Conservation (phyloP, 2,329 filamentous ascomycete genomes). For the Fusarium sp. region DNA sequence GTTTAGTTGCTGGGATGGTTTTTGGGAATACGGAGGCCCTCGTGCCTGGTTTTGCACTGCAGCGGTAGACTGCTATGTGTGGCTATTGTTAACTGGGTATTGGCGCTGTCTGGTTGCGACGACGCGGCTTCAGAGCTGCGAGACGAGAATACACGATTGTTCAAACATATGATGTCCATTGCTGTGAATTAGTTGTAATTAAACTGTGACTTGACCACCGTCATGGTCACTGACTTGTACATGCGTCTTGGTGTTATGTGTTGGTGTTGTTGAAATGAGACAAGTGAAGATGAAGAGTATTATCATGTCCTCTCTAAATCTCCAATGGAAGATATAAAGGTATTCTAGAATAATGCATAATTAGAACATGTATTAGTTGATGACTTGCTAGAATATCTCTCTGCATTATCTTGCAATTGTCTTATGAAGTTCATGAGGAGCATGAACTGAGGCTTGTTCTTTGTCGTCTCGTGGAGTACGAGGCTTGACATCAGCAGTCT, state of each 20-base stretch:
- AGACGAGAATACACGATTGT: slow-evolving; percentile 55
- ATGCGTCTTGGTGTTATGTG: no score
- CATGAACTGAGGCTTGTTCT: background rate
- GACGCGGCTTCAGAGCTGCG: slow-evolving; percentile 46
- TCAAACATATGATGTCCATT: slow-evolving; percentile 29
- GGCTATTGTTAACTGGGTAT: slow-evolving; percentile 49
- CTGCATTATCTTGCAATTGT: background rate
- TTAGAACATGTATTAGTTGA: background rate
- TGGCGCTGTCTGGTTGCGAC: slow-evolving; percentile 49
- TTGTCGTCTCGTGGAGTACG: background rate
- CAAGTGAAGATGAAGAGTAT: background rate
- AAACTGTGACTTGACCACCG: background rate
- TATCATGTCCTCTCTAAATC: background rate
- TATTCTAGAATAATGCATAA: background rate
- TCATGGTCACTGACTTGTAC: no score
- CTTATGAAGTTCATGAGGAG: background rate
- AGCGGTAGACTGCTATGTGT: slow-evolving; percentile 46
- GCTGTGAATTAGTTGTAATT: background rate
- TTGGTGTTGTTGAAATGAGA: background rate
- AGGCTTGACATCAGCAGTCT: background rate
- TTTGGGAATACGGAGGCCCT: slow-evolving; percentile 48
- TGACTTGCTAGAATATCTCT: background rate
- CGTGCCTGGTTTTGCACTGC: slow-evolving; percentile 52
- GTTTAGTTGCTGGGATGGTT: slow-evolving; percentile 45
- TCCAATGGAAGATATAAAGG: background rate